Percentiles rank a stretch among this genome's conserved stretches.
Conservation (phyloP, 108 stramenopile genomes). For the Ochromonas danica region DNA sequence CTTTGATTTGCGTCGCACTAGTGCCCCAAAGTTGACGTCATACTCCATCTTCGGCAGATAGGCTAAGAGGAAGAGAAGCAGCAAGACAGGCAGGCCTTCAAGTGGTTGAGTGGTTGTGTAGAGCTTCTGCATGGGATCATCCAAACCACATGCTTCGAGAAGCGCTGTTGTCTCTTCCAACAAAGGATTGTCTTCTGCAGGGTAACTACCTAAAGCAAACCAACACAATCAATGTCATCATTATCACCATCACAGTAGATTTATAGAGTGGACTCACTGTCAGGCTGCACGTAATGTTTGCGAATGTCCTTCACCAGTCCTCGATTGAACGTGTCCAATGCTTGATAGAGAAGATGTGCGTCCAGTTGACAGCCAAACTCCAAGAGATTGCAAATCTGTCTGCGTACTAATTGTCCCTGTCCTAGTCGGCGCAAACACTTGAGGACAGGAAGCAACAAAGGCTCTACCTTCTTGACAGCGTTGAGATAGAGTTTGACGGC, state of each 20-base stretch:
- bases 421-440: conserved; percentile 61
- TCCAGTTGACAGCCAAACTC: conserved; percentile 50
- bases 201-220: too few relatives aligned
- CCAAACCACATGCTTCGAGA: conserved; percentile 54
- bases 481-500: conserved; percentile 47
- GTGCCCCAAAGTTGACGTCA: conserved; percentile 52
- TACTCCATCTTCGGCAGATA: conserved; percentile 53
- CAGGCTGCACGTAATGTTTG: conserved; percentile 25
- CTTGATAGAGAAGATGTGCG: conserved; percentile 52
- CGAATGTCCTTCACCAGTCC: conserved; percentile 35
- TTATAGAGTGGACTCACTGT: background rate
- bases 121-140: conserved; percentile 58
- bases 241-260: too few relatives aligned
- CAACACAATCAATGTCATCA: too few relatives aligned
- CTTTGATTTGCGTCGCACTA: conserved; percentile 45
- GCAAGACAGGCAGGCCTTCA: conserved; percentile 53
- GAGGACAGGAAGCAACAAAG: conserved; percentile 60
- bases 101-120: conserved; percentile 60
- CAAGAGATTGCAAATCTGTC: conserved; percentile 54
- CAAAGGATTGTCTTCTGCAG: background rate
- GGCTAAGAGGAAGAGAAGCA: conserved; percentile 54
- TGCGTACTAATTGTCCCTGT: conserved; percentile 61
- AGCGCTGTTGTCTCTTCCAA: conserved; percentile 37
- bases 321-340: conserved; percentile 38
- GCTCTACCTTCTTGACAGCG: conserved; percentile 58